Evolutionary conservation across 2,329 filamentous ascomycete species (phyloP).

Genomic region (Allantophomopsis cytisporea): DNA sequence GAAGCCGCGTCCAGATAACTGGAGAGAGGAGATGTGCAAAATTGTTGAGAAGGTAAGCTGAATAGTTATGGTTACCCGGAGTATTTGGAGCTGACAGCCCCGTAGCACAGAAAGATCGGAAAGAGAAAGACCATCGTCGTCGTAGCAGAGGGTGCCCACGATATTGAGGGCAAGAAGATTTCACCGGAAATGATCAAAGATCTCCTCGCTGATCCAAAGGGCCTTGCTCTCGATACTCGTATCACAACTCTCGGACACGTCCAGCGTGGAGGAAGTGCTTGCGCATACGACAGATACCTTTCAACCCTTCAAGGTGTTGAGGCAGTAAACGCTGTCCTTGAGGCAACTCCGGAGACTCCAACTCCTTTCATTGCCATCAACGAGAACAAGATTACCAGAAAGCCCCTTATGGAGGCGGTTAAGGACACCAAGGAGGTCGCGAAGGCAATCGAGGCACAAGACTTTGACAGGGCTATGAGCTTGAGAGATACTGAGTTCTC

Average conservation of each 20-base stretch:
- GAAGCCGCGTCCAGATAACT: constrained; percentile 75
- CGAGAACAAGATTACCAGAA: constrained; percentile 94
- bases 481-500: constrained; percentile 87
- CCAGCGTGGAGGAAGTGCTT: constrained; percentile 86
- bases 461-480: constrained; percentile 79
- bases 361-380: constrained; percentile 93
- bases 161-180: constrained; percentile 74
- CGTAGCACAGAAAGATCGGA: constrained; percentile 68
- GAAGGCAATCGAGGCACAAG: constrained; percentile 66
- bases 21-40: constrained; percentile 77
- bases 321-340: constrained; percentile 81
- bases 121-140: constrained; percentile 98
- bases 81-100: constrained; percentile 10
- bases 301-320: constrained; percentile 89
- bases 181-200: constrained; percentile 71
- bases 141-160: constrained; percentile 87
- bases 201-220: constrained; percentile 64
- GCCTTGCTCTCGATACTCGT: constrained; percentile 76
- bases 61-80: background rate
- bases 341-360: constrained; percentile 76
- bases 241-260: constrained; percentile 94
- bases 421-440: constrained; percentile 74
- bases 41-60: constrained; percentile 55
- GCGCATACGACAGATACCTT: constrained; percentile 88
- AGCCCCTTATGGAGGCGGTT: constrained; percentile 81